Conservation (phyloP, 345 rosid species). For the Linum usitatissimum region DNA sequence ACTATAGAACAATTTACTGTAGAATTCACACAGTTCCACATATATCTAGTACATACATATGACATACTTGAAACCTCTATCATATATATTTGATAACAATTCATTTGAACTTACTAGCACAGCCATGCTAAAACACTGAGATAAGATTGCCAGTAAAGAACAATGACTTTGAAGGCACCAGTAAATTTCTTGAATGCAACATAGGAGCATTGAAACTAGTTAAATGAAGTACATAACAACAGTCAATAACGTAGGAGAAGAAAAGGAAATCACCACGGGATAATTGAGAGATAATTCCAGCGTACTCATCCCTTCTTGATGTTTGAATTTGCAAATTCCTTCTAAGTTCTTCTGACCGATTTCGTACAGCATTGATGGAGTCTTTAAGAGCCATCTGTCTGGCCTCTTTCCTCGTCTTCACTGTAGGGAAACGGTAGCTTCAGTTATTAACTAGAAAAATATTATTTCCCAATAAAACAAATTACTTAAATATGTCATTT, state of each 20-base stretch:
- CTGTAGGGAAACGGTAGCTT: slow-evolving; percentile 22
- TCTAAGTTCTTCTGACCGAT: slow-evolving; percentile 48
- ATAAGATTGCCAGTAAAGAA: neutral
- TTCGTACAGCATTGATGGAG: slow-evolving; percentile 45
- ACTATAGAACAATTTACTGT: neutral
- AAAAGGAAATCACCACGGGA: slow-evolving; percentile 36
- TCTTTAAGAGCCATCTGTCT: slow-evolving; percentile 56
- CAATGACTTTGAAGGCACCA: neutral
- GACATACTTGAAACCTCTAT: neutral
- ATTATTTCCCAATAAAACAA: neutral
- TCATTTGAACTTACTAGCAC: neutral
- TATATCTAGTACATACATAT: neutral
- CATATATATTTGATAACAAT: too few species aligned
- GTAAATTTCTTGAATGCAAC: too few species aligned
- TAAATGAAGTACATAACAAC: too few species aligned
- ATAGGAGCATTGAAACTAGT: neutral
- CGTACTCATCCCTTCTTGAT: slow-evolving; percentile 54
- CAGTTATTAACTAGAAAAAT: neutral
- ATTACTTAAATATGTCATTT: neutral
- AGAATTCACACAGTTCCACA: neutral
- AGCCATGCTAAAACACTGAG: neutral
- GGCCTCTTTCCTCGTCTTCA: slow-evolving; percentile 72
- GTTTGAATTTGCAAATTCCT: slow-evolving; percentile 43
- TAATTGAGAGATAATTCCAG: slow-evolving; percentile 42
- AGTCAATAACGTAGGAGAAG: neutral